Percentiles rank a stretch among this genome's conserved stretches.
phyloP scores from a whole-genome alignment of 2,329 filamentous ascomycete species.

The Cladophialophora chaetospira region DNA sequence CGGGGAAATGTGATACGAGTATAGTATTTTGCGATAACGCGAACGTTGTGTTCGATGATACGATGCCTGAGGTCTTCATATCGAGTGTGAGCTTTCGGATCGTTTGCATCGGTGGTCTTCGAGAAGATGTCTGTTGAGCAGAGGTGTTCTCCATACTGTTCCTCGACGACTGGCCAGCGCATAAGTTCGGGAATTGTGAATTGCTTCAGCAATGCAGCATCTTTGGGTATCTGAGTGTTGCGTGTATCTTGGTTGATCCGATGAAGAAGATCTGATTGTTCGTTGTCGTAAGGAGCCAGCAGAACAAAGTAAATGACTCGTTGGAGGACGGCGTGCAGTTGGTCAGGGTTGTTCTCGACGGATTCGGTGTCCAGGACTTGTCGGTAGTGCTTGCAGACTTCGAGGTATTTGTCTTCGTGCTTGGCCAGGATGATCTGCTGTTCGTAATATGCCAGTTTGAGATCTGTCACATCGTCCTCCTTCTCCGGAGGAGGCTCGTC shows the following conservation, averaged over 20 bases:
- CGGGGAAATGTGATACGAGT: constrained; percentile 93
- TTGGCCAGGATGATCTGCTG: constrained; percentile 95
- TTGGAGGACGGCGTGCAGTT: constrained; percentile 84
- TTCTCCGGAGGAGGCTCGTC: constrained; percentile 75
- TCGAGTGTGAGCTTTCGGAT: constrained; percentile 78
- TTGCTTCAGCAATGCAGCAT: constrained; percentile 84
- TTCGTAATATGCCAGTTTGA: constrained; percentile 95
- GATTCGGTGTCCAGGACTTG: constrained; percentile 96
- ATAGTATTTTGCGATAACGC: constrained; percentile 97
- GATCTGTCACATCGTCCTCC: constrained; percentile 84
- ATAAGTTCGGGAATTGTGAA: constrained; percentile 97
- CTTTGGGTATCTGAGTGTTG: constrained; percentile 73
- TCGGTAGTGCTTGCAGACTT: constrained; percentile 96
- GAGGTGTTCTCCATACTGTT: constrained; percentile 85
- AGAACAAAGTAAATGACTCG: constrained; percentile 98
- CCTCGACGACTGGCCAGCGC: constrained; percentile 93
- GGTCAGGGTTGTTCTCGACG: constrained; percentile 83
- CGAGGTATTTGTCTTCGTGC: constrained; percentile 95
- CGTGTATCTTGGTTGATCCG: constrained; percentile 84
- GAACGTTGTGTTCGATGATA: constrained; percentile 98
- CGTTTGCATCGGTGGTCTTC: constrained; percentile 62
- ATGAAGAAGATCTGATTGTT: constrained; percentile 95
- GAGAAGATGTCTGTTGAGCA: constrained; percentile 90
- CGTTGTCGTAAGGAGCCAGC: constrained; percentile 94
- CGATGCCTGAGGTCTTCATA: constrained; percentile 97